Evolutionary conservation across 1,139 yeast species (phyloP).

Genomic region (Pichia sp.): DNA sequence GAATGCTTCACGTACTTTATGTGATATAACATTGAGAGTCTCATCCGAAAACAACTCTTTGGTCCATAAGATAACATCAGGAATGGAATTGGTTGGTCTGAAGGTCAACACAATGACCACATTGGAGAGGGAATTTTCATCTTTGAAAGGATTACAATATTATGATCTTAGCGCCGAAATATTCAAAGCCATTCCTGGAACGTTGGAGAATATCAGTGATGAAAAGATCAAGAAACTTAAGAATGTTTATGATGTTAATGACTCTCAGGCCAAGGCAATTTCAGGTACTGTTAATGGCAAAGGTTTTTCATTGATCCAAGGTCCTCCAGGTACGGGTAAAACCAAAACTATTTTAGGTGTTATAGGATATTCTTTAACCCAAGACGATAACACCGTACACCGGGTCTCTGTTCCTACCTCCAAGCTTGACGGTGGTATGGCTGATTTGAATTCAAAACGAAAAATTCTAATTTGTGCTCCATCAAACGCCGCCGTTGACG

Average conservation of each 20-base stretch:
- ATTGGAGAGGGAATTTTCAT: constrained; percentile 84
- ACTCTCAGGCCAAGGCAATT: constrained; percentile 87
- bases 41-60: constrained; percentile 30
- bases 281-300: constrained; percentile 55
- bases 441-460: constrained; percentile 11
- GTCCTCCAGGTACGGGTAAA: constrained; percentile 98
- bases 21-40: constrained; percentile 71
- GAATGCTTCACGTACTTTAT: constrained; percentile 50
- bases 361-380: constrained; percentile 65
- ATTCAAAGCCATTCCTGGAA: constrained; percentile 54
- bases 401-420: constrained; percentile 30
- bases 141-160: constrained; percentile 72
- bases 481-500: constrained; percentile 98
- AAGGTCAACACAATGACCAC: constrained; percentile 83
- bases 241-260: constrained; percentile 54
- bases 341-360: constrained; percentile 94
- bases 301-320: constrained; percentile 91
- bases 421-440: not conserved
- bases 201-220: constrained; percentile 28
- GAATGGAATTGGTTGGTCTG: constrained; percentile 56
- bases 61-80: constrained; percentile 52
- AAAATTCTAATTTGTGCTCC: constrained; percentile 90
- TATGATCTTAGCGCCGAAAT: constrained; percentile 67
- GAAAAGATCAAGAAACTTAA: constrained; percentile 30
- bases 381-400: constrained; percentile 26